These are phyloP conservation scores for Mortierella polycephala DNA, from an alignment of 371 early-diverging fungal genomes.

Conservation along the genomic window DNA sequence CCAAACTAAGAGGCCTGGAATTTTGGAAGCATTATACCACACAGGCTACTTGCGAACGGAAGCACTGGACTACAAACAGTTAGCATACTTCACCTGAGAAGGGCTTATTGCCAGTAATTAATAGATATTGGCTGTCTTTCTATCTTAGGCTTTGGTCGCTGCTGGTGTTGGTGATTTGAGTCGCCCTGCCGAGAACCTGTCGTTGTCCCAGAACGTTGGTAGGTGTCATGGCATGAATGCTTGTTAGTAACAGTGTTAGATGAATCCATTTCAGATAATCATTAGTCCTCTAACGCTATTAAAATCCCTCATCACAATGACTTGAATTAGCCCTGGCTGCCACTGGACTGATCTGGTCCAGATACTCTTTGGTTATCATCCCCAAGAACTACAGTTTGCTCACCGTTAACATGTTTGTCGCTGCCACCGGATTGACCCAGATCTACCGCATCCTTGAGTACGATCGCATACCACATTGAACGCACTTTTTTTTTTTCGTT, in stretches of 20 bases:
- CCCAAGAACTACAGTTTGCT: slow-evolving; percentile 92
- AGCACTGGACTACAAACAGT: no score
- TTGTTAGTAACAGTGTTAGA: neutral
- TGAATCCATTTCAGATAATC: no score
- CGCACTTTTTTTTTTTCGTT: neutral
- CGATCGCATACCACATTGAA: slow-evolving; percentile 24
- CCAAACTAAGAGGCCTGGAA: no score
- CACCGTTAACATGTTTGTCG: slow-evolving; percentile 94
- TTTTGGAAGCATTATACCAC: no score
- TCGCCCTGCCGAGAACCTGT: slow-evolving; percentile 93
- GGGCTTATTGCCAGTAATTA: no score
- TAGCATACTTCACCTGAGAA: no score
- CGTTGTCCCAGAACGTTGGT: slow-evolving; percentile 81
- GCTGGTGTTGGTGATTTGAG: slow-evolving; percentile 93
- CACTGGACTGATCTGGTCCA: slow-evolving; percentile 96
- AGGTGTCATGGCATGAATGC: slow-evolving; percentile 26
- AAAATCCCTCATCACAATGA: neutral
- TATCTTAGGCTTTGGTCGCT: slow-evolving; percentile 78
- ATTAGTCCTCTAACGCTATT: no score
- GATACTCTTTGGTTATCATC: slow-evolving; percentile 93
- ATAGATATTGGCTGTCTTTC: neutral
- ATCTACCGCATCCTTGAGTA: slow-evolving; percentile 82
- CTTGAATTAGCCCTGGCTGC: slow-evolving; percentile 79
- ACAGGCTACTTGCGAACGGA: no score
- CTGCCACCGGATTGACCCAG: slow-evolving; percentile 88